Conservation (phyloP, 1,139 yeast genomes). For the Geotrichum phurueaensis region DNA sequence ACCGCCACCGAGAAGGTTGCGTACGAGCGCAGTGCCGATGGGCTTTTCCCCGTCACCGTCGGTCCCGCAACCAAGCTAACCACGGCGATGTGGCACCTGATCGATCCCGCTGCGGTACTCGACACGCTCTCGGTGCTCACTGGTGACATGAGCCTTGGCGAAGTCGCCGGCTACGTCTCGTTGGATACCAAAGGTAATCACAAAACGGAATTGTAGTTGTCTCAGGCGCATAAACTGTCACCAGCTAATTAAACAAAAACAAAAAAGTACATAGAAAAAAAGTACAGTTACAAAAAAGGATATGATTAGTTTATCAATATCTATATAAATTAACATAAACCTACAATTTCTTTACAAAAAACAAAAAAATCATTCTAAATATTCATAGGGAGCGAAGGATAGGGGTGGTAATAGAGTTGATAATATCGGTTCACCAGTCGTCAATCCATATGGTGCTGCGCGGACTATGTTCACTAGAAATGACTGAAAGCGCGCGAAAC, state of each 20-base stretch:
- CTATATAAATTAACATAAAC: no score
- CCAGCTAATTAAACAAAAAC: not conserved
- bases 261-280: not conserved
- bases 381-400: no score
- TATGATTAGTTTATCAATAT: no score
- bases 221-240: not conserved
- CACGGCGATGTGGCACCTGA: constrained; percentile 78
- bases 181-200: constrained; percentile 13
- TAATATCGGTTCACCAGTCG: no score
- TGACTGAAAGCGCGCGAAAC: no score
- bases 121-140: constrained; percentile 77
- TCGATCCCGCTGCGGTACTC: constrained; percentile 79
- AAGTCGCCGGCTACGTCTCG: constrained; percentile 12
- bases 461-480: no score
- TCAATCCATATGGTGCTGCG: no score
- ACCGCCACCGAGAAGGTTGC: constrained; percentile 16
- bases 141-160: constrained; percentile 53
- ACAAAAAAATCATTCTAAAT: no score
- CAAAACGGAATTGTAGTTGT: not conserved
- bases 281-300: no score
- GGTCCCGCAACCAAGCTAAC: constrained; percentile 93
- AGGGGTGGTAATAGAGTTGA: no score
- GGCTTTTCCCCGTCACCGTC: constrained; percentile 79
- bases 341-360: no score
- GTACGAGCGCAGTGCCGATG: constrained; percentile 29